Percentiles rank a stretch among this genome's conserved stretches.
Evolutionary conservation across 1,284 basidiomycete genomes (phyloP).

Genomic region (Sparassis latifolia): DNA sequence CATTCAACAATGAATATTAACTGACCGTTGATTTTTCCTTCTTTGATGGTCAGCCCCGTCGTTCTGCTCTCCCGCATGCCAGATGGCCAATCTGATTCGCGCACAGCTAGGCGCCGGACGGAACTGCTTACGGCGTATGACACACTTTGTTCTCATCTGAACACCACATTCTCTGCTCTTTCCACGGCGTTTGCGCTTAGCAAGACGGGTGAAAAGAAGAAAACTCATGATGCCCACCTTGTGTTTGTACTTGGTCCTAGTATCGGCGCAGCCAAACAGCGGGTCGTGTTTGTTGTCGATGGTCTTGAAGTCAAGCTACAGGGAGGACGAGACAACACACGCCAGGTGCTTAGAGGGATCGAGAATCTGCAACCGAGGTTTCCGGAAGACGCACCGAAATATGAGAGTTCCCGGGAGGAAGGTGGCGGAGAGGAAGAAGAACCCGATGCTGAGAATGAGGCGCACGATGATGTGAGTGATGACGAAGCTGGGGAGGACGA

Average conservation of each 20-base stretch:
- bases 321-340: conserved; percentile 36
- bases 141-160: conserved; percentile 62
- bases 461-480: conserved; percentile 15
- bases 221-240: conserved; percentile 37
- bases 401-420: conserved; percentile 16
- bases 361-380: background rate
- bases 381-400: conserved; percentile 6
- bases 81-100: conserved; percentile 28
- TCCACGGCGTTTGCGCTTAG: conserved; percentile 51
- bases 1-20: background rate
- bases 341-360: conserved; percentile 10
- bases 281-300: conserved; percentile 56
- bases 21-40: background rate
- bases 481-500: conserved; percentile 14
- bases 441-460: conserved; percentile 18
- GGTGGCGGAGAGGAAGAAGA: conserved; percentile 13
- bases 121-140: conserved; percentile 62
- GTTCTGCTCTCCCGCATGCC: conserved; percentile 52
- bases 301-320: conserved; percentile 53
- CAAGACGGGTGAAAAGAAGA: background rate
- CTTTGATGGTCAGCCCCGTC: conserved; percentile 44
- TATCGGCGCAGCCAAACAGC: conserved; percentile 47
- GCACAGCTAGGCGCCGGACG: conserved; percentile 47
- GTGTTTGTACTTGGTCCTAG: conserved; percentile 61
- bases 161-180: conserved; percentile 64